Evolutionary conservation across 208 protist genomes (phyloP), one percentile per base, ranked within the genome.

Genomic region (Angomonas ambiguus): DNA sequence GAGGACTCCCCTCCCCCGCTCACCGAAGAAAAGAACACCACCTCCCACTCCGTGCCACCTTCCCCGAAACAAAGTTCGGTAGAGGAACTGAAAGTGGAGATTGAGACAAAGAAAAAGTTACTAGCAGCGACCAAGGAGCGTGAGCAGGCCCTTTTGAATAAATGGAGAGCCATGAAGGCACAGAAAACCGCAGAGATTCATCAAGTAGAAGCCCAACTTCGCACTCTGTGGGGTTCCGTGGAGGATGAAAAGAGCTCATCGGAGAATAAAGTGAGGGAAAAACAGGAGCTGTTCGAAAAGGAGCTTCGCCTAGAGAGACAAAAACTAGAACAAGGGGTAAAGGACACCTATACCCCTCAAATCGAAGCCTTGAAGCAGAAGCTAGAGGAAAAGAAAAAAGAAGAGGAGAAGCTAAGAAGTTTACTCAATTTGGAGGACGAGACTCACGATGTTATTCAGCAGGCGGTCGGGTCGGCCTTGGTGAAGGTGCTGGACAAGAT

Each of bases 181-280:
- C 79, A 91, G 59, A 84, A 84, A 71, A 49, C 74, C 45, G 81
- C 83, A 0, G 83, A 93, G 75, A 82, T 87, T 57, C 73, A 77
- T 22, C 83, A 89, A 55, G 71, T 93, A 8, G 86, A 91, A 32
- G 70, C 45, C 0, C 77, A 81, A 38, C 67, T 93, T 45, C 78
- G 76, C 27, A 71, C 65, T 0, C 65, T 87, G 24, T 80, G 77
- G 64, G 74, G 72, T 48, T 53, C 67, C 11, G 62, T 87, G 0
- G 83, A 94, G 41, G 81, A 85, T 27, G 73, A 77, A 24, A 88
- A 88, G 71, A 76, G 66, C 51, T 49, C 45, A n/a, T 49, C 76
- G 2, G 83, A 91, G 45, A 67, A 64, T 8, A 71, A 86, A 24
- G 10, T 90, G 0, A 78, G 73, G 11, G 65, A 82, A 57, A 57